phyloP scores from a whole-genome alignment of 192 early-diverging fungal genomes.

The Linnemannia hyalina region DNA sequence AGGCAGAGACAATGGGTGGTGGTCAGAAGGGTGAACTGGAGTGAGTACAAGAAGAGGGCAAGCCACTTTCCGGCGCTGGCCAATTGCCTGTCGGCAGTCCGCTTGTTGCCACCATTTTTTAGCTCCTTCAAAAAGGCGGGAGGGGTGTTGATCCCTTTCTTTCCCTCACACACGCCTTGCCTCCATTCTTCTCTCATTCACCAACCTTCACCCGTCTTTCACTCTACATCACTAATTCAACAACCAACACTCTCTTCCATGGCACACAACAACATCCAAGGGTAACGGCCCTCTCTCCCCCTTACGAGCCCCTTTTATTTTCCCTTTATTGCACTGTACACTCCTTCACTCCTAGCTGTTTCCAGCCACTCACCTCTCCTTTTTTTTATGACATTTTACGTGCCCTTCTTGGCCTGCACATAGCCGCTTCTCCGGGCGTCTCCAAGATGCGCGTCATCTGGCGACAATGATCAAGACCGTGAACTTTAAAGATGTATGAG shows the following conservation, averaged over 20 bases:
- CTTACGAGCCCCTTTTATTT: neutral
- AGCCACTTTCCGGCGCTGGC: neutral
- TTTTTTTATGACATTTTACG: neutral
- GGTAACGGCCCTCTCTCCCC: constrained; percentile 4
- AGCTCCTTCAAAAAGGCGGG: too few relatives aligned
- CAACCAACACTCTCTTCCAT: neutral
- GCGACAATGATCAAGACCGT: constrained; percentile 45
- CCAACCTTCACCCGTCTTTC: neutral
- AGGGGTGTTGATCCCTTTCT: neutral
- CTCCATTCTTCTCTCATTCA: neutral
- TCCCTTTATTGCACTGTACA: neutral
- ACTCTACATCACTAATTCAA: neutral
- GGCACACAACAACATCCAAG: constrained; percentile 9
- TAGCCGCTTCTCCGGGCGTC: constrained; percentile 32
- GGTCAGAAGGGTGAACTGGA: neutral
- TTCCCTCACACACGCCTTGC: neutral
- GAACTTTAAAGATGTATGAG: constrained; percentile 48
- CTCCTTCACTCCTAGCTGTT: neutral
- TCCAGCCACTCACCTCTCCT: neutral
- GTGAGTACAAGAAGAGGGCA: neutral
- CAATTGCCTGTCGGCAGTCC: neutral
- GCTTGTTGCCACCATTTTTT: constrained; percentile 40
- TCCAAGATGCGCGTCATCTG: constrained; percentile 38
- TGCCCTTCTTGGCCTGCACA: neutral
- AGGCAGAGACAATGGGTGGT: neutral